Evolutionary conservation across 768 basidiomycete genomes (phyloP), one percentile per base, ranked within the genome.

Genomic region (Russula emetica): DNA sequence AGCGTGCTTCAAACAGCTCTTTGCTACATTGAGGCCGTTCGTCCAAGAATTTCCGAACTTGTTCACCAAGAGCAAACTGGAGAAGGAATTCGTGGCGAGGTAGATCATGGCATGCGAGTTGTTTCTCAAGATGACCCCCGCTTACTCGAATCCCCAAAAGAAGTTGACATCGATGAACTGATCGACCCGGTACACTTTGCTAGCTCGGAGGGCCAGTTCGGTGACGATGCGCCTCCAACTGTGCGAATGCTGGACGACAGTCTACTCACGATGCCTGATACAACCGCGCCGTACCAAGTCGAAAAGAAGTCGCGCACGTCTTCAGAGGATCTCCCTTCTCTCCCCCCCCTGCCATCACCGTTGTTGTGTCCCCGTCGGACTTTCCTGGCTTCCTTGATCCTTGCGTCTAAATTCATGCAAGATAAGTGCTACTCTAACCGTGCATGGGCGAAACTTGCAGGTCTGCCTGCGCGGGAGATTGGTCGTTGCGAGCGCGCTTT

Each of bases 391-490:
- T 85, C 91, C 0, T 78, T 98, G 47, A 92, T 98, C 61, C 80
- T 93, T 57, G 95, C 94, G 0, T 88, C 90, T 18, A 98, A 98
- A 70, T 95, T 95, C 72, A 85, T 90, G 66, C 93, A 95, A 76
- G 94, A 98, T 71, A 87, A 91, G 56, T 92, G 90, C 49, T 97
- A 95, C 70, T 94, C 92, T 16, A 96, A 97, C 73, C 84, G 86
- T 30, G 94, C 94, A 20, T 97, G 95, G 95, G 90, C 91, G 1
- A 94, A 94, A 71, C 82, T 98, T 7, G 90, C 90, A n/a, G 93
- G 94, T 20, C 80, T 98, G 2, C 84, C 87, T 0, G 85, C 92
- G 5, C 77, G 85, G 47, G 94, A 98, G 78, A 90, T 98, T 57
- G 86, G 91, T 44, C 83, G 85, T 20, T 94, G 92, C 71, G 95